Percentiles rank a stretch among this genome's conserved stretches.
These are phyloP conservation scores for Abrus pulchellus DNA, from an alignment of 306 rosid species.

Conservation along the genomic window DNA sequence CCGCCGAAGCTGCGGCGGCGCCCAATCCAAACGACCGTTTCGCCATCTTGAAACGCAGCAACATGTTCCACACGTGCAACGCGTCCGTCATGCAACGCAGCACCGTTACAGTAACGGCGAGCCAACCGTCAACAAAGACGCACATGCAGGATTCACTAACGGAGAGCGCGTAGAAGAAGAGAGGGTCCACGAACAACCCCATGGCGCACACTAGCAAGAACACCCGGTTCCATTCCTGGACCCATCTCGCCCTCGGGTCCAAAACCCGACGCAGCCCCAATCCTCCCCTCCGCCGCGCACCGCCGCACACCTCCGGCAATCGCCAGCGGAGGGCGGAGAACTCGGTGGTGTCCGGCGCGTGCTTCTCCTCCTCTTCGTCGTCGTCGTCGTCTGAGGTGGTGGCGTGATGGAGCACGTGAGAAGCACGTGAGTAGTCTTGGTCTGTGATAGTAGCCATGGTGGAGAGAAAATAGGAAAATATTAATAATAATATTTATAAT, in stretches of 20 bases:
- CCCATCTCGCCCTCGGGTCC: constrained; percentile 79
- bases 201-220: constrained; percentile 78
- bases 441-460: constrained; percentile 9
- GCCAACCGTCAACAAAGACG: constrained; percentile 88
- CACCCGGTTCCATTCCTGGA: constrained; percentile 87
- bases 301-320: not conserved
- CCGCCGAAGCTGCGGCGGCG: not conserved
- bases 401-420: not conserved
- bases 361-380: not conserved
- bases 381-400: not conserved
- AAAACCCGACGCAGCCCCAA: constrained; percentile 53
- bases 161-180: constrained; percentile 81
- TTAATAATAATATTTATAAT: not conserved
- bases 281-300: constrained; percentile 1
- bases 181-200: constrained; percentile 86
- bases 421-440: not conserved
- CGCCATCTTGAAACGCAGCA: constrained; percentile 73
- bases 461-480: not conserved
- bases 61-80: constrained; percentile 88
- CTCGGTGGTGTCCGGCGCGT: not conserved
- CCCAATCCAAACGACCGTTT: constrained; percentile 51
- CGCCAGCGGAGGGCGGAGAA: not conserved
- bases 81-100: constrained; percentile 92
- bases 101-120: constrained; percentile 84
- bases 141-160: constrained; percentile 77